Conservation (phyloP, 73 alveolate species). For the Tetrahymena thermophila region DNA sequence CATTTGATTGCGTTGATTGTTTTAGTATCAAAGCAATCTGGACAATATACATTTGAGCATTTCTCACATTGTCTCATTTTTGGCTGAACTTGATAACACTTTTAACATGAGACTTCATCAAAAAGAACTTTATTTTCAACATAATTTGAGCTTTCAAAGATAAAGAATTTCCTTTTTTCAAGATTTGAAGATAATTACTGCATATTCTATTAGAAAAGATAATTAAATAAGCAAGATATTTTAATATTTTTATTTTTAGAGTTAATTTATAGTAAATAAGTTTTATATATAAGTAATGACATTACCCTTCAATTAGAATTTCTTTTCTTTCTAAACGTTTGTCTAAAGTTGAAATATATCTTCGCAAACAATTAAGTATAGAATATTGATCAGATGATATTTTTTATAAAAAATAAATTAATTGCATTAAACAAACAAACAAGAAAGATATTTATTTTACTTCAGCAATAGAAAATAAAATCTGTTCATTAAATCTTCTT, state of each 20-base stretch:
- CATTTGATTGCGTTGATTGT: background rate
- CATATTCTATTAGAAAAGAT: background rate
- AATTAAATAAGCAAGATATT: background rate
- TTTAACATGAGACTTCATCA: background rate
- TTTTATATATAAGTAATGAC: too few relatives aligned
- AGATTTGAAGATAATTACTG: background rate
- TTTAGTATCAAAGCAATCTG: background rate
- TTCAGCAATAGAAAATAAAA: background rate
- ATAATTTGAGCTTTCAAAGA: background rate
- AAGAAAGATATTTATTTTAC: too few relatives aligned
- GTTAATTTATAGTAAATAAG: too few relatives aligned
- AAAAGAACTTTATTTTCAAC: background rate
- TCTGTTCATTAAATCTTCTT: background rate
- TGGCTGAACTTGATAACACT: background rate
- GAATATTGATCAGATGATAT: too few relatives aligned
- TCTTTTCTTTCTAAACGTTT: too few relatives aligned
- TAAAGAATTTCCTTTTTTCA: background rate
- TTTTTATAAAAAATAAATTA: too few relatives aligned
- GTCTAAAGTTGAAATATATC: too few relatives aligned
- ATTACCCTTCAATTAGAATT: background rate
- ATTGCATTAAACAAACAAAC: too few relatives aligned
- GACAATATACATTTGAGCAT: background rate
- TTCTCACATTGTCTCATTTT: background rate
- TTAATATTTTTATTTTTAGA: too few relatives aligned
- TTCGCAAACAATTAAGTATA: too few relatives aligned